Percentiles rank a stretch among this genome's conserved stretches.
phyloP scores from a whole-genome alignment of 2,329 filamentous ascomycete genomes.

The Hymenoscyphus infarciens region DNA sequence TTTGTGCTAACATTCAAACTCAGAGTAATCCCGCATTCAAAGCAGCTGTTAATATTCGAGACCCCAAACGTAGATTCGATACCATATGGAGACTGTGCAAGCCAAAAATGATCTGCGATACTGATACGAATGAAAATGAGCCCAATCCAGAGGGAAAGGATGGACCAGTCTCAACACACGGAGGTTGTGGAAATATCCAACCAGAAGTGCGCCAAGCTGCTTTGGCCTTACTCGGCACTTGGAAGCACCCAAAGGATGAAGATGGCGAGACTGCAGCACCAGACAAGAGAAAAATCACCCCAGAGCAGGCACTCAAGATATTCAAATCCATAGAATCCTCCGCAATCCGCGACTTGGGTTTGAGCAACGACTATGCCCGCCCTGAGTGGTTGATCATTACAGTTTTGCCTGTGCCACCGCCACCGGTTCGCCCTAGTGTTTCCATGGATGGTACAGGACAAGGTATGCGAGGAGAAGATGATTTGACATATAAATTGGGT shows the following conservation, averaged over 20 bases:
- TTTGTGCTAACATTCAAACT: slow-evolving; percentile 58
- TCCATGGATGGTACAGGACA: slow-evolving; percentile 93
- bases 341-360: slow-evolving; percentile 80
- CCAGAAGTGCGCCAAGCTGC: slow-evolving; percentile 85
- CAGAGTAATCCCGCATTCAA: slow-evolving; percentile 82
- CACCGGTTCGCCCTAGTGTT: slow-evolving; percentile 93
- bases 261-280: slow-evolving; percentile 66
- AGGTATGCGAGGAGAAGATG: slow-evolving; percentile 93
- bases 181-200: slow-evolving; percentile 88
- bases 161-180: slow-evolving; percentile 59
- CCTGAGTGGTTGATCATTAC: slow-evolving; percentile 99
- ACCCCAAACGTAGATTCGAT: slow-evolving; percentile 93
- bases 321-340: slow-evolving; percentile 80
- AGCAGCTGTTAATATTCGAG: slow-evolving; percentile 77
- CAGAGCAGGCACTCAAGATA: slow-evolving; percentile 79
- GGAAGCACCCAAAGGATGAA: slow-evolving; percentile 70
- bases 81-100: slow-evolving; percentile 90
- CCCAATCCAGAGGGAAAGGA: slow-evolving; percentile 57
- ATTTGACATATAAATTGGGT: slow-evolving; percentile 97
- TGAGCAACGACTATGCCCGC: slow-evolving; percentile 91
- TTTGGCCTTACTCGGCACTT: slow-evolving; percentile 74
- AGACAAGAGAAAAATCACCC: slow-evolving; percentile 78
- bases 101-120: slow-evolving; percentile 79
- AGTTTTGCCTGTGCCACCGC: slow-evolving; percentile 90
- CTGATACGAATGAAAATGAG: slow-evolving; percentile 68